Percentiles rank a stretch among this genome's conserved stretches.
These are phyloP conservation scores for Naganishia randhawae DNA, from an alignment of 768 basidiomycete genomes.

Conservation along the genomic window DNA sequence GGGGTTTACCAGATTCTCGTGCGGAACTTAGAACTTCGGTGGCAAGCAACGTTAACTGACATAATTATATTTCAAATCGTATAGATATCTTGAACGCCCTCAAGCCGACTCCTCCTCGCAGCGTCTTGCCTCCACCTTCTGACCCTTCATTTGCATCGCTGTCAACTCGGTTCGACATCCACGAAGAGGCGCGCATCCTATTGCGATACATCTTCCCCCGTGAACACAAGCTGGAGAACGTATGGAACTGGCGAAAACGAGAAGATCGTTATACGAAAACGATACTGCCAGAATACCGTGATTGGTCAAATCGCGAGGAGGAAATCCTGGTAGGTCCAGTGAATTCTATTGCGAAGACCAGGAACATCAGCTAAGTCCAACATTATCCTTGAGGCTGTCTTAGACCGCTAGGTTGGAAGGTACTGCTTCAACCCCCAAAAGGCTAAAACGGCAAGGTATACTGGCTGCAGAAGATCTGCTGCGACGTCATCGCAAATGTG, in stretches of 20 bases:
- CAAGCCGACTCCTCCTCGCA: conserved; percentile 50
- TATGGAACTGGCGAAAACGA: conserved; percentile 50
- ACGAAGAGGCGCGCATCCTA: conserved; percentile 57
- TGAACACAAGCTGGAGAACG: conserved; percentile 65
- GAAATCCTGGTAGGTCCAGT: conserved; percentile 25
- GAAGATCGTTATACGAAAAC: conserved; percentile 21
- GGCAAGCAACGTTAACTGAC: background rate
- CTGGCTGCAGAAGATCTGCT: conserved; percentile 61
- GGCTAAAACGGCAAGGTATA: conserved; percentile 46
- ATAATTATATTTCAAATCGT: background rate
- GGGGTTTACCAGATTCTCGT: conserved; percentile 1
- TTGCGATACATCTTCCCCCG: conserved; percentile 82
- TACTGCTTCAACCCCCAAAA: conserved; percentile 14
- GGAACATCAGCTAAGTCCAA: background rate
- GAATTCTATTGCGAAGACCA: background rate
- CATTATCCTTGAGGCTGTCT: background rate
- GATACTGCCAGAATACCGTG: conserved; percentile 51
- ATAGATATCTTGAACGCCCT: conserved; percentile 63
- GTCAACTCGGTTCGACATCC: conserved; percentile 48
- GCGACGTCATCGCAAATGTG: conserved; percentile 65
- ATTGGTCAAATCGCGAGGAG: conserved; percentile 52
- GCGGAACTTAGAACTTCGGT: background rate
- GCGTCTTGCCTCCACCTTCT: conserved; percentile 50
- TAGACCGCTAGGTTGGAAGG: background rate
- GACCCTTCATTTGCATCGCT: conserved; percentile 33